Evolutionary conservation across 176 grass and related monocot genomes (phyloP), one percentile per base, ranked within the genome.

Genomic region (Ampelocalamus luodianensis): DNA sequence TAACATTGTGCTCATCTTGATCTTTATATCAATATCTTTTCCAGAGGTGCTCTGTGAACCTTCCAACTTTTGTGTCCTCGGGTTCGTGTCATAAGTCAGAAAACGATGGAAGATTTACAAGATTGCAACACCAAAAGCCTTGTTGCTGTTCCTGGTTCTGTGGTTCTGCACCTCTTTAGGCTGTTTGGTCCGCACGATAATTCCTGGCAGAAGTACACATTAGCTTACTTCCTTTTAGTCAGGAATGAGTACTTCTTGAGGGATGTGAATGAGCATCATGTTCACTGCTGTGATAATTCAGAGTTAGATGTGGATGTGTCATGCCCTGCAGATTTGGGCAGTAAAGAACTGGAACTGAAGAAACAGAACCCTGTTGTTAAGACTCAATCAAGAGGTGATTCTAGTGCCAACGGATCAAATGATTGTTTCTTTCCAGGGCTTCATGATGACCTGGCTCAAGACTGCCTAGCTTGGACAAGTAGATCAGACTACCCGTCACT

Each of bases 401-500:
- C 80, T 65, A 79, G 77, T 82, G 60, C 81, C 65, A 77, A 53
- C 36, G 82, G 89, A 79, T 94, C 95, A 50, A 90, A 80, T 82
- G 88, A 93, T 86, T 91, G 88, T 84, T 68, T 93, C 82, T 81
- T 97, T 72, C 87, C 95, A 15, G 90, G 92, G 60, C 90, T 97
- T 79, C 89, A 90, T 80, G 90, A 97, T 81, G 95, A 97, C 71
- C 66, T 93, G 80, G 76, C 92, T 53, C 89, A 95, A 83, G 90
- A 93, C 60, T 95, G 95, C 73, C 87, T 97, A 71, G 87, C 95
- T 61, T 78, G 91, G 82, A 60, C 92, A 58, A 95, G 95, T 81
- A 92, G 95, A 85, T 94, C 95, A 65, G 90, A 95, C 67, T 91
- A 97, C 61, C 79, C 89, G 17, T 87, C 92, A 3, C 92, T 97